A percentile compares a stretch with the other conserved stretches of the same genome.
These are phyloP conservation scores for Delonix regia DNA, from an alignment of 306 rosid genomes.

Conservation along the genomic window DNA sequence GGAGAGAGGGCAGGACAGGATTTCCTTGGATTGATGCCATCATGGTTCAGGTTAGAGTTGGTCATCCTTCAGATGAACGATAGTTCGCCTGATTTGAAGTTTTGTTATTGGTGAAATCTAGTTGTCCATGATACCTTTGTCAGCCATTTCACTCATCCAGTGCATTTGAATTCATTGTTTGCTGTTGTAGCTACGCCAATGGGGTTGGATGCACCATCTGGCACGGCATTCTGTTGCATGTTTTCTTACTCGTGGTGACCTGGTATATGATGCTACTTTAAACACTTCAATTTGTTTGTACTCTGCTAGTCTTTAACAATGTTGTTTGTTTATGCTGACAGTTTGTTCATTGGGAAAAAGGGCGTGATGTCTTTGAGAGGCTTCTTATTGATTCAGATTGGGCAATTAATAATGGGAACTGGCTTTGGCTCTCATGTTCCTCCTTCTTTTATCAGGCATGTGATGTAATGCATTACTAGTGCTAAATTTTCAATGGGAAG, in stretches of 20 bases:
- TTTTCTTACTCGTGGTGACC: conserved; percentile 92
- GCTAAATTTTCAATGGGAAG: conserved; percentile 29
- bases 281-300: conserved; percentile 17
- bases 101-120: conserved; percentile 2
- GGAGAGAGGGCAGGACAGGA: conserved; percentile 93
- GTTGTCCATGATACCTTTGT: not conserved
- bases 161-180: conserved; percentile 31
- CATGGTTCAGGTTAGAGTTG: conserved; percentile 77
- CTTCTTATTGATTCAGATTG: conserved; percentile 96
- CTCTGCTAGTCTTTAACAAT: conserved; percentile 31
- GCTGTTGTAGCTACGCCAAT: conserved; percentile 72
- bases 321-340: conserved; percentile 34
- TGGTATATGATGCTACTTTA: conserved; percentile 52
- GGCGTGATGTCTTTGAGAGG: conserved; percentile 92
- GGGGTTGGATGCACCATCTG: conserved; percentile 99
- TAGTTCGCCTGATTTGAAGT: conserved; percentile 1
- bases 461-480: conserved; percentile 6
- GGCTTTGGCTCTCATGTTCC: conserved; percentile 98
- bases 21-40: conserved; percentile 98
- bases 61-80: conserved; percentile 29
- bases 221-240: conserved; percentile 96
- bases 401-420: conserved; percentile 94
- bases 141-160: conserved; percentile 5
- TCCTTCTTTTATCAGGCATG: conserved; percentile 91
- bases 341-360: conserved; percentile 97